These are phyloP conservation scores for Gastrodia elata DNA, from an alignment of 106 monocot genomes.

Conservation along the genomic window DNA sequence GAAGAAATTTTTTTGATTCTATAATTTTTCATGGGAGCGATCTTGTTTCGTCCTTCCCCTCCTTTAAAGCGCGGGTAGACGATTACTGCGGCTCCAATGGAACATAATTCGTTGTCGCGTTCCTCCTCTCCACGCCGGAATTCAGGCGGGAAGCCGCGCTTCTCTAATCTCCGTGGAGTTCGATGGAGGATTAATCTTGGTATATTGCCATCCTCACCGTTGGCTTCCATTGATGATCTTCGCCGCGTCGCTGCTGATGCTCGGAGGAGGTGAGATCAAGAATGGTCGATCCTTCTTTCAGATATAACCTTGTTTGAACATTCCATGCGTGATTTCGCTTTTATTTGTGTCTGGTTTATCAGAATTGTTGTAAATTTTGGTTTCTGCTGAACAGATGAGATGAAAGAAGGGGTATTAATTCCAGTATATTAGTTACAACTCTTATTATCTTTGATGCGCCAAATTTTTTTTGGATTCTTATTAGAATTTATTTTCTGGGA, in stretches of 20 bases:
- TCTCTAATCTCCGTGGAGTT: slow-evolving; percentile 57
- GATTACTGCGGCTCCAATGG: neutral
- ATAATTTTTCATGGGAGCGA: neutral
- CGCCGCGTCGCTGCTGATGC: slow-evolving; percentile 73
- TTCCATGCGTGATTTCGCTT: neutral
- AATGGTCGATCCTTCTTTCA: neutral
- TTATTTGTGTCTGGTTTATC: neutral
- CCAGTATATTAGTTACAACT: neutral
- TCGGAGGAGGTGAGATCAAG: slow-evolving; percentile 49
- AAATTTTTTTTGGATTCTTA: neutral
- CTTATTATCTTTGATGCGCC: neutral
- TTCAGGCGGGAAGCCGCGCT: slow-evolving; percentile 12
- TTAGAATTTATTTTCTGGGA: neutral
- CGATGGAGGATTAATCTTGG: slow-evolving; percentile 74
- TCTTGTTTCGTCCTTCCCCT: neutral
- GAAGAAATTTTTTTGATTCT: too few relatives aligned
- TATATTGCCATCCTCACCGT: slow-evolving; percentile 49
- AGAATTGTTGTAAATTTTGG: neutral
- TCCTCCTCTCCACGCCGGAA: neutral
- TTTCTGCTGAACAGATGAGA: neutral
- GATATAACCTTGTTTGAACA: neutral
- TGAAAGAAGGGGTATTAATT: too few relatives aligned
- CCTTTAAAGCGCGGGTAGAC: neutral
- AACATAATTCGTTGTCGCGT: slow-evolving; percentile 7
- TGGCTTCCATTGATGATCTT: slow-evolving; percentile 60